phyloP scores from a whole-genome alignment of 441 rosid genomes.

The Sinapis alba region DNA sequence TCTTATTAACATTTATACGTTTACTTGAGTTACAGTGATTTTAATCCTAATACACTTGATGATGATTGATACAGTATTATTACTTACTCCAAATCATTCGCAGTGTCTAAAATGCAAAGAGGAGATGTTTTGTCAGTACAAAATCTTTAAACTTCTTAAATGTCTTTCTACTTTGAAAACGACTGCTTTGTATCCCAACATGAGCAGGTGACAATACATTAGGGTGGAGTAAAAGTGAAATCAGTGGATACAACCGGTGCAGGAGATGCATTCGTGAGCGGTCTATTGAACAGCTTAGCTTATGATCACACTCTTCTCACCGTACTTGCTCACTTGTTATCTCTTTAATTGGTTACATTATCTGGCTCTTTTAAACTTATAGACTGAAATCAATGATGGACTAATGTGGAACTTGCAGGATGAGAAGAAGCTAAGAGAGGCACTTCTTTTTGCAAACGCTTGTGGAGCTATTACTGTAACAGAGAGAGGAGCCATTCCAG shows the following conservation, averaged over 20 bases:
- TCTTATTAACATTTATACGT: background rate
- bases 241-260: conserved; percentile 97
- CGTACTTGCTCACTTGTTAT: conserved; percentile 42
- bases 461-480: conserved; percentile 91
- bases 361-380: background rate
- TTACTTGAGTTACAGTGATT: background rate
- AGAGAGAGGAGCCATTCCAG: conserved; percentile 94
- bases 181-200: too few relatives aligned
- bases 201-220: too few relatives aligned
- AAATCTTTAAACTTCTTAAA: too few relatives aligned
- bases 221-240: conserved; percentile 75
- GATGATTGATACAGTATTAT: too few relatives aligned
- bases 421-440: conserved; percentile 76
- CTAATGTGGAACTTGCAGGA: conserved; percentile 50
- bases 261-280: conserved; percentile 97
- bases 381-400: background rate
- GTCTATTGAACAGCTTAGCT: conserved; percentile 74
- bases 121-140: background rate
- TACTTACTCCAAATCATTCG: background rate
- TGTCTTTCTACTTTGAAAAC: too few relatives aligned
- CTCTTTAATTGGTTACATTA: background rate
- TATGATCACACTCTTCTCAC: conserved; percentile 56
- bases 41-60: background rate
- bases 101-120: background rate
- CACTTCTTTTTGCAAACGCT: conserved; percentile 78